phyloP scores from a whole-genome alignment of 202 grass and related monocot species.

The Dendrocalamus latiflorus region DNA sequence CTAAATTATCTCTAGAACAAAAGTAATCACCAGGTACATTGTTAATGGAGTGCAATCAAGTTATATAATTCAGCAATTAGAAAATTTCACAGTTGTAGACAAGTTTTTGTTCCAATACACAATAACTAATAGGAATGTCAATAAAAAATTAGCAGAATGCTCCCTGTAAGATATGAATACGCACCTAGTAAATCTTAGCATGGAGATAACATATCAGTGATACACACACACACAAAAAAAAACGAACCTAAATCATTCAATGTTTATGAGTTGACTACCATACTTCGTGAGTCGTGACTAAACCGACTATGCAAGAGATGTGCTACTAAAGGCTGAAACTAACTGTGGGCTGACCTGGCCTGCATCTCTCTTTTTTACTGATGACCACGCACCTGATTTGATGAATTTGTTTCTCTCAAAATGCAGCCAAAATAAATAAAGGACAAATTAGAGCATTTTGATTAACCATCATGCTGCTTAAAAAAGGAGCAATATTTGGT shows the following conservation, averaged over 20 bases:
- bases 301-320: background rate
- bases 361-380: conserved; percentile 18
- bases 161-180: background rate
- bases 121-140: background rate
- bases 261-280: background rate
- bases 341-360: conserved; percentile 24
- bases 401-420: background rate
- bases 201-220: background rate
- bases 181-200: background rate
- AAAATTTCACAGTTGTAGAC: background rate
- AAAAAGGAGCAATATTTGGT: background rate
- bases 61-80: background rate
- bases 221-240: background rate
- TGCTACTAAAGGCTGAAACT: background rate
- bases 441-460: background rate
- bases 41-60: background rate
- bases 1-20: too few species aligned
- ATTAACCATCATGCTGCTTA: background rate
- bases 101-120: background rate
- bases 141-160: background rate
- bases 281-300: background rate
- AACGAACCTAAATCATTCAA: background rate
- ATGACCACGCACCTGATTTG: background rate
- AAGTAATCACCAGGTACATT: too few species aligned
- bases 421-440: background rate